phyloP scores from a whole-genome alignment of 352 stramenopile species.

The Globisporangium abappressorium region DNA sequence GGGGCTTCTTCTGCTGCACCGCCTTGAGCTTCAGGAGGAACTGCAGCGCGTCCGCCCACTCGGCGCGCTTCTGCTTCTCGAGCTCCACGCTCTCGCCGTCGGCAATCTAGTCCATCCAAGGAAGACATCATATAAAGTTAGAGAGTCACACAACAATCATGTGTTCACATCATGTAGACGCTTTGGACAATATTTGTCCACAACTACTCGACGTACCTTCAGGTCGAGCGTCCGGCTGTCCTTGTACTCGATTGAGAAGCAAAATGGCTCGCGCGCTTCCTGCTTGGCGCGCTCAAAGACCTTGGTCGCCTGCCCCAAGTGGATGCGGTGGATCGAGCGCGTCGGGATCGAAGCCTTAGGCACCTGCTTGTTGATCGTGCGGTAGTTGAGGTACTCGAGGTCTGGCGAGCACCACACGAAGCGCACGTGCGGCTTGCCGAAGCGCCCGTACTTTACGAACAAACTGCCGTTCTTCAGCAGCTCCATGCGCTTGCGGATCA shows the following conservation, averaged over 20 bases:
- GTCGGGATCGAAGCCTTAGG: slow-evolving; percentile 65
- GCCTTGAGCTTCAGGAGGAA: slow-evolving; percentile 70
- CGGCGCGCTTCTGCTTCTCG: slow-evolving; percentile 54
- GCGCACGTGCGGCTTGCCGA: slow-evolving; percentile 67
- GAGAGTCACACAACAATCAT: not conserved
- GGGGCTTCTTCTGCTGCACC: slow-evolving; percentile 25
- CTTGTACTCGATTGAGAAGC: slow-evolving; percentile 79
- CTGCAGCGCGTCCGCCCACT: slow-evolving; percentile 72
- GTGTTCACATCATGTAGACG: not conserved
- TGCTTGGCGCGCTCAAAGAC: slow-evolving; percentile 69
- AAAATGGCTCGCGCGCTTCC: slow-evolving; percentile 44
- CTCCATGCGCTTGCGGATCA: slow-evolving; percentile 67
- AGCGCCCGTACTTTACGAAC: slow-evolving; percentile 80
- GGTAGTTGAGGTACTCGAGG: slow-evolving; percentile 76
- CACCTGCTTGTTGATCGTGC: slow-evolving; percentile 38
- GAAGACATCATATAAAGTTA: not conserved
- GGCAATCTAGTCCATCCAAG: slow-evolving; percentile 35
- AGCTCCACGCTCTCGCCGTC: slow-evolving; percentile 59
- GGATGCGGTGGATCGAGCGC: slow-evolving; percentile 37
- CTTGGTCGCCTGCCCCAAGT: slow-evolving; percentile 47
- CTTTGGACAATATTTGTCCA: not conserved
- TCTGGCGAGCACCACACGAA: slow-evolving; percentile 80
- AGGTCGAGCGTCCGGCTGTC: slow-evolving; percentile 69
- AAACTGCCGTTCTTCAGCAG: slow-evolving; percentile 66
- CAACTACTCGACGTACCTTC: slow-evolving; percentile 32